Evolutionary conservation across 2,329 filamentous ascomycete genomes (phyloP).

Genomic region (Hypomyces perniciosus): DNA sequence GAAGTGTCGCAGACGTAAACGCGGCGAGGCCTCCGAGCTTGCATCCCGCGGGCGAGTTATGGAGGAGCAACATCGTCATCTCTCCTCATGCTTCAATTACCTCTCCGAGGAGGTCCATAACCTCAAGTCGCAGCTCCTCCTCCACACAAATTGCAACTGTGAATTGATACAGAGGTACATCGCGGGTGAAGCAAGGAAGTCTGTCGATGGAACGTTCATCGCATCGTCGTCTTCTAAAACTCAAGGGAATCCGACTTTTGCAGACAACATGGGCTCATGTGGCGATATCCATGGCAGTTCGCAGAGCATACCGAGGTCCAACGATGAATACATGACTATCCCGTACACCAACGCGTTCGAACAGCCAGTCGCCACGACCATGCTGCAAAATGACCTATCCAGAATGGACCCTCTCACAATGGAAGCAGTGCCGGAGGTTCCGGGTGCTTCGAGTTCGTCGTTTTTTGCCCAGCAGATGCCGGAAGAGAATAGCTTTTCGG

Average conservation of each 20-base stretch:
- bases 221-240: neutral
- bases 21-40: conserved; percentile 26
- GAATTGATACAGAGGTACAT: conserved; percentile 27
- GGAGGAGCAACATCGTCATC: conserved; percentile 26
- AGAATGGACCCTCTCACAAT: too few relatives aligned
- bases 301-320: neutral
- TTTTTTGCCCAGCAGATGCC: too few relatives aligned
- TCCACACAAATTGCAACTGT: conserved; percentile 26
- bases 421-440: too few relatives aligned
- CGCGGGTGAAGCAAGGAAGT: conserved; percentile 25
- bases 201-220: conserved; percentile 20
- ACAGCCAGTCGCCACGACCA: neutral
- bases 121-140: conserved; percentile 25
- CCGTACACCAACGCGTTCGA: neutral
- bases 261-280: neutral
- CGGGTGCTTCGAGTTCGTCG: too few relatives aligned
- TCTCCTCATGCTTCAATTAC: conserved; percentile 21
- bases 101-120: conserved; percentile 24
- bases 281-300: neutral
- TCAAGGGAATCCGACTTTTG: neutral
- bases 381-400: too few relatives aligned
- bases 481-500: too few relatives aligned
- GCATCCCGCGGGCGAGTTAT: conserved; percentile 23
- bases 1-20: conserved; percentile 27
- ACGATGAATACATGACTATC: neutral